phyloP scores from a whole-genome alignment of 805 yeast species.

The Kuraishia ogatae region DNA sequence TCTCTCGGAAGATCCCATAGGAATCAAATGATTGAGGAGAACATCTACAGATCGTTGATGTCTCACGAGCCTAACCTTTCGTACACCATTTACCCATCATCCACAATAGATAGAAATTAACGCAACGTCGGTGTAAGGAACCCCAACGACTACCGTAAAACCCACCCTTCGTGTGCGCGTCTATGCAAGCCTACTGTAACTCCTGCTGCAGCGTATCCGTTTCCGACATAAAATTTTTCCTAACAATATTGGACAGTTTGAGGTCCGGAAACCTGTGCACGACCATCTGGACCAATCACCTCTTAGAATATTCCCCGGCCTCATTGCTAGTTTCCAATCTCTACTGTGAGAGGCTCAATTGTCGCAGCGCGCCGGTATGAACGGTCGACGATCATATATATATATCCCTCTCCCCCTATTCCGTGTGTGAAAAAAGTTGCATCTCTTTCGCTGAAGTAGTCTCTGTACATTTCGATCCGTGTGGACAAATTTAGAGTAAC shows the following conservation, averaged over 20 bases:
- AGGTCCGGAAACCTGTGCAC: not conserved
- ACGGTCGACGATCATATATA: not conserved
- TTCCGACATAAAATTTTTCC: not conserved
- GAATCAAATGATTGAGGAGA: not conserved
- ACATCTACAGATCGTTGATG: not conserved
- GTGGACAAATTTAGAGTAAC: not conserved
- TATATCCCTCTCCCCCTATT: constrained; percentile 1
- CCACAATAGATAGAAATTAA: not conserved
- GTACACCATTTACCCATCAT: not conserved
- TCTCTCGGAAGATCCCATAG: too few relatives aligned
- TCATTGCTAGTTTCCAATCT: not conserved
- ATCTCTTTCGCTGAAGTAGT: not conserved
- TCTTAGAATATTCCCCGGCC: not conserved
- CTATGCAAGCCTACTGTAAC: not conserved
- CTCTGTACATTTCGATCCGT: not conserved
- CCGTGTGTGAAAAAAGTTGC: not conserved
- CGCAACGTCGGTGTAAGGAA: not conserved
- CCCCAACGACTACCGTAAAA: not conserved
- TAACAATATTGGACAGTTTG: not conserved
- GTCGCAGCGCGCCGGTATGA: not conserved
- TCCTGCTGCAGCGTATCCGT: not conserved
- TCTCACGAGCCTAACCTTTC: not conserved
- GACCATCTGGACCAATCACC: constrained; percentile 1
- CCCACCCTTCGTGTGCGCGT: not conserved
- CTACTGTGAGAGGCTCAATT: not conserved